Evolutionary conservation across 352 stramenopile genomes (phyloP), one percentile per base, ranked within the genome.

Genomic region (Pythium rishiriense): DNA sequence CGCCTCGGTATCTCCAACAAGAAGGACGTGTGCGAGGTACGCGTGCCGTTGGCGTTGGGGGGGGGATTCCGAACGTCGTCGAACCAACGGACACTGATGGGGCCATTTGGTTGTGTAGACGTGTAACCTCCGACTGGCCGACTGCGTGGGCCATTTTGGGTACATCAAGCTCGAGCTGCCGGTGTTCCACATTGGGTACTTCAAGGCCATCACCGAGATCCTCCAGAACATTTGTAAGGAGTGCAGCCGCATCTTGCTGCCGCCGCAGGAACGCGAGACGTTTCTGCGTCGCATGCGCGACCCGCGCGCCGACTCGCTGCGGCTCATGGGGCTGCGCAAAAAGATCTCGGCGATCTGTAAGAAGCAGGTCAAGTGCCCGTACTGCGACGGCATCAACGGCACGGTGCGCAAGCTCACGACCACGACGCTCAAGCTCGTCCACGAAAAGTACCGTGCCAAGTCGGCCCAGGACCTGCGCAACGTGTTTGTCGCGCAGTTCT

Each of bases 131-230:
- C 98, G 98, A 55, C 73, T 99, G 28, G 79, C 91, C 12, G 97
- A 99, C 72, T 99, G 97, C 72, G 94, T 98, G 7, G 98, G 98
- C 17, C 97, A 99, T 74, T 99, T 98, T 83, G 98, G 98, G 21
- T 98, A 99, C 83, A 99, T 99, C 72, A 89, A 97, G 55, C 76
- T 99, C 33, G 93, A 97, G 66, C 87, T 99, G 33, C 98, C 98
- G 0, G 97, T 99, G 58, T 99, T 99, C 75, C 98, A 99, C 81
- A 99, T 99, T 76, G 98, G 98, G 6, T 99, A 98, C 75, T 98
- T 99, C 71, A 99, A 99, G 64, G 94, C 98, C 66, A 99, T 97
- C 50, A 90, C 99, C 14, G 91, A 97, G 54, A 91, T 99, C 19
- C 75, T 99, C 33, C 97, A 99, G 73, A 99, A 97, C 70, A 98